phyloP scores from a whole-genome alignment of 805 yeast species.

The Candida argentea region DNA sequence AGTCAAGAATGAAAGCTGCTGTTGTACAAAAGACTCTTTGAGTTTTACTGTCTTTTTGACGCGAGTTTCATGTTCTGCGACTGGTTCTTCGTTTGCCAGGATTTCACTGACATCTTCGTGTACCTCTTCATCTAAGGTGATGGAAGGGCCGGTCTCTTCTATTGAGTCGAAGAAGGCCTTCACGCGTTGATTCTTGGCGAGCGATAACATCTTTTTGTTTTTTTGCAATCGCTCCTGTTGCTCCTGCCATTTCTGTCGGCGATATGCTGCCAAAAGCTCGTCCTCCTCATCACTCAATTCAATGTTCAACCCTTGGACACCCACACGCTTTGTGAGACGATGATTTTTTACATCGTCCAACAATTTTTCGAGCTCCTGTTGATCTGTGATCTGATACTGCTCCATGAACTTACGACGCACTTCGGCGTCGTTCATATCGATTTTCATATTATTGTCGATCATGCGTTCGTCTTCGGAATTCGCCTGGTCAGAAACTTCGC shows the following conservation, averaged over 20 bases:
- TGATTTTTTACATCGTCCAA: conserved; percentile 67
- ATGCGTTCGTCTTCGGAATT: conserved; percentile 70
- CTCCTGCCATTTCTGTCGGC: conserved; percentile 31
- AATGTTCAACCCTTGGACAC: conserved; percentile 42
- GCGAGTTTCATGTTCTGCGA: conserved; percentile 11
- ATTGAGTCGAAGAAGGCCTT: conserved; percentile 61
- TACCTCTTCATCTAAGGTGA: conserved; percentile 15
- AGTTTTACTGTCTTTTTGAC: conserved; percentile 28
- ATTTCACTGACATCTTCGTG: conserved; percentile 16
- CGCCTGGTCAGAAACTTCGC: conserved; percentile 45
- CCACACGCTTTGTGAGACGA: conserved; percentile 49
- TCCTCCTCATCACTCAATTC: conserved; percentile 74
- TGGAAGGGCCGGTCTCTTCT: conserved; percentile 32
- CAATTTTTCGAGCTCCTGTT: conserved; percentile 53
- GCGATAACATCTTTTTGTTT: conserved; percentile 30
- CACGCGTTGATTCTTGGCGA: conserved; percentile 45
- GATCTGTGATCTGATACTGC: conserved; percentile 53
- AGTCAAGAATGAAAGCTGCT: conserved; percentile 43
- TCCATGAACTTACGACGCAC: conserved; percentile 48
- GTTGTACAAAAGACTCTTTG: conserved; percentile 47
- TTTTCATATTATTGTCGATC: conserved; percentile 60
- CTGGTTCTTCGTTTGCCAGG: conserved; percentile 11
- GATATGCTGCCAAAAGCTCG: conserved; percentile 39
- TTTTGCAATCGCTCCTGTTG: conserved; percentile 42
- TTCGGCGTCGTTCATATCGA: conserved; percentile 47